Percentiles rank a stretch among this genome's conserved stretches.
These are phyloP conservation scores for Glarea lozoyensis DNA, from an alignment of 495 filamentous ascomycete genomes.

Conservation along the genomic window DNA sequence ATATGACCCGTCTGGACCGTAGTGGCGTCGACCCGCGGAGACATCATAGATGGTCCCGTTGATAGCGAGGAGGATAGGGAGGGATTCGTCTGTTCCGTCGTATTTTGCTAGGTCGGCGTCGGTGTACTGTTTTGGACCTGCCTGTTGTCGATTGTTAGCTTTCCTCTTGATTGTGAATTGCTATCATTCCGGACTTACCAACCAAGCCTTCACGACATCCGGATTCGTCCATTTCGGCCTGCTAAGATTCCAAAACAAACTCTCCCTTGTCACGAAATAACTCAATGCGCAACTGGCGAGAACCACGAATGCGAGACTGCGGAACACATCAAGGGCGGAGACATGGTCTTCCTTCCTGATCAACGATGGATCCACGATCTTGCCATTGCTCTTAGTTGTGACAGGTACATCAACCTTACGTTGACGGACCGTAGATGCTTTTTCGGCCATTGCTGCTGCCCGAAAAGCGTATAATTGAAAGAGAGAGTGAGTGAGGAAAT, in stretches of 20 bases:
- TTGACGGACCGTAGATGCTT: background rate
- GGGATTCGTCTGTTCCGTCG: conserved; percentile 64
- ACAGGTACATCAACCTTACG: no score
- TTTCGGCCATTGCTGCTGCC: background rate
- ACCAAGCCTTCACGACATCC: conserved; percentile 50
- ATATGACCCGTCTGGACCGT: conserved; percentile 88
- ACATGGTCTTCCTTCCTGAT: conserved; percentile 34
- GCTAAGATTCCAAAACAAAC: conserved; percentile 49
- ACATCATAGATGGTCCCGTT: conserved; percentile 97
- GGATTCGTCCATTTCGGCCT: conserved; percentile 60
- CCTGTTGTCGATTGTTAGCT: conserved; percentile 24
- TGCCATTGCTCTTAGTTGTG: background rate
- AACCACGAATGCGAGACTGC: conserved; percentile 55
- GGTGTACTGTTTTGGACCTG: conserved; percentile 53
- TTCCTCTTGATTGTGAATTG: background rate
- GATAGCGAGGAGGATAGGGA: conserved; percentile 84
- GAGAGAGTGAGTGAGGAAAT: background rate
- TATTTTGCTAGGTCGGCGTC: conserved; percentile 61
- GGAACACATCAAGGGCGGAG: conserved; percentile 61
- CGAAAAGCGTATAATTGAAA: background rate
- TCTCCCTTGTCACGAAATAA: conserved; percentile 36
- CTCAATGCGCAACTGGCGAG: conserved; percentile 50
- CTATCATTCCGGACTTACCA: conserved; percentile 22
- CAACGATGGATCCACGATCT: conserved; percentile 21
- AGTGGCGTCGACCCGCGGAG: conserved; percentile 58